phyloP scores from a whole-genome alignment of 768 basidiomycete species.

The Tephrocybe sp. region DNA sequence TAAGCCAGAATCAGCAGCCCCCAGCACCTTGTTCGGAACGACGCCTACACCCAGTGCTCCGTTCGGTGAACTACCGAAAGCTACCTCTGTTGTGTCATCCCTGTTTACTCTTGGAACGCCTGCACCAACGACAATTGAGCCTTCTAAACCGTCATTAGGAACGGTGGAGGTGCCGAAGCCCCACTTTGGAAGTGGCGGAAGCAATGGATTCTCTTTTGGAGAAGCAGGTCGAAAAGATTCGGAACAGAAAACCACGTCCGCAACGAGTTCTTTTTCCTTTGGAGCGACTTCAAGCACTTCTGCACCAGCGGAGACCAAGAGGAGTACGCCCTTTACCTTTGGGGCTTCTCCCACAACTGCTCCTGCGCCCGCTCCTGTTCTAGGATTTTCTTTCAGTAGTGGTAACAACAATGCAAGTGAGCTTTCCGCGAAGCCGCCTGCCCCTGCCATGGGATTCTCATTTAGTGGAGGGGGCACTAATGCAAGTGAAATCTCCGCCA shows the following conservation, averaged over 20 bases:
- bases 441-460: conserved; percentile 44
- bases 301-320: conserved; percentile 32
- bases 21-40: background rate
- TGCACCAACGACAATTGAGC: conserved; percentile 22
- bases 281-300: conserved; percentile 35
- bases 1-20: background rate
- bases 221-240: conserved; percentile 11
- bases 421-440: no score
- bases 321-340: conserved; percentile 36
- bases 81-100: conserved; percentile 23
- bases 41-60: no score
- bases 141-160: conserved; percentile 39
- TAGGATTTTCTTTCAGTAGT: conserved; percentile 50
- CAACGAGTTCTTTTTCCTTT: conserved; percentile 51
- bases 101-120: conserved; percentile 28
- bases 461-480: conserved; percentile 48
- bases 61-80: conserved; percentile 13
- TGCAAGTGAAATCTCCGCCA: conserved; percentile 44
- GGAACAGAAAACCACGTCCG: conserved; percentile 10
- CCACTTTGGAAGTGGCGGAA: conserved; percentile 31
- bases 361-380: conserved; percentile 26
- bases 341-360: conserved; percentile 26
- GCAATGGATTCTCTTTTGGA: conserved; percentile 4
- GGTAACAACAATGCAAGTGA: conserved; percentile 38
- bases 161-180: conserved; percentile 40